Evolutionary conservation across 768 basidiomycete genomes (phyloP).

Genomic region (Russula abietina): DNA sequence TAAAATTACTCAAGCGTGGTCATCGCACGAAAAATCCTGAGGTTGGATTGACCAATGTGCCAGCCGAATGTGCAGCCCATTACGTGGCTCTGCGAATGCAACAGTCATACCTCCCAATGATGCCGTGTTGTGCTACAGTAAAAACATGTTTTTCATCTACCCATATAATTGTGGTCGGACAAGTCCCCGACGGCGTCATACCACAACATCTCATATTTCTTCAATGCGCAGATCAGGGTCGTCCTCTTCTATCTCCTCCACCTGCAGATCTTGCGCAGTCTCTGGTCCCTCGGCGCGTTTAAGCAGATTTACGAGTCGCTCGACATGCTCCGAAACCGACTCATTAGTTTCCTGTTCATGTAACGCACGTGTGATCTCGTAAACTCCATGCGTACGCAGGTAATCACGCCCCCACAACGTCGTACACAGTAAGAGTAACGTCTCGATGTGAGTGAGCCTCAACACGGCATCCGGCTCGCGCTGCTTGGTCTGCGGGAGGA

Average conservation of each 20-base stretch:
- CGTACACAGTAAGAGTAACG: constrained; percentile 80
- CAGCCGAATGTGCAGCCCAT: no score
- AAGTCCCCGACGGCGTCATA: not conserved
- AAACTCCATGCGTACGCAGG: constrained; percentile 73
- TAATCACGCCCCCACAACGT: constrained; percentile 85
- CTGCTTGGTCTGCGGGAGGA: constrained; percentile 77
- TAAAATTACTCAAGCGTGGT: no score
- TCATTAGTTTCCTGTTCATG: constrained; percentile 79
- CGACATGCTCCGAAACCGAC: constrained; percentile 81
- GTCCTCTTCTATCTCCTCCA: constrained; percentile 27
- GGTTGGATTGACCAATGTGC: no score
- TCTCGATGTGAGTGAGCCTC: constrained; percentile 82
- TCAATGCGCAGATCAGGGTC: constrained; percentile 69
- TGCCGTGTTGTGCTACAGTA: no score
- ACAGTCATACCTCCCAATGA: no score
- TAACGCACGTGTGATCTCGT: constrained; percentile 72
- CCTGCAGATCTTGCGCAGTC: constrained; percentile 36
- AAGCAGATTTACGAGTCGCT: constrained; percentile 81
- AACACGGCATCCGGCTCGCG: constrained; percentile 75
- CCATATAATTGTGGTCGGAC: not conserved
- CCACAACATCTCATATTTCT: constrained; percentile 48
- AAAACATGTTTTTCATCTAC: not conserved
- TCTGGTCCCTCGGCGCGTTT: constrained; percentile 67
- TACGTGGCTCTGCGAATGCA: no score
- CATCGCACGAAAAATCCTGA: no score